Percentiles rank a stretch among this genome's conserved stretches.
These are phyloP conservation scores for Filobasidium floriforme DNA, from an alignment of 768 basidiomycete species.

Conservation along the genomic window DNA sequence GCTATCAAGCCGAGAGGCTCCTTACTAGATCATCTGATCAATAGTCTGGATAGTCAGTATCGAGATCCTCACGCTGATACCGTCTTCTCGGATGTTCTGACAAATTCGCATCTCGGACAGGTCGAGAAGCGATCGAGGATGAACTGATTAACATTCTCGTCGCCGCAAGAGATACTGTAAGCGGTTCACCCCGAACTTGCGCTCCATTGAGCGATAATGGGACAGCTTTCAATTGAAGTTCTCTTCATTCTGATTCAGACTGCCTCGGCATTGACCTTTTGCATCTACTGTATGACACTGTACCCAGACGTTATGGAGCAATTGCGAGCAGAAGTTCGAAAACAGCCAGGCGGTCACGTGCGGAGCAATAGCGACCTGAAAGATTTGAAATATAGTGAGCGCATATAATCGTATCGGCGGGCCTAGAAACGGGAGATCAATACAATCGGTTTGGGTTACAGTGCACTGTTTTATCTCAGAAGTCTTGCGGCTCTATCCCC, in stretches of 20 bases:
- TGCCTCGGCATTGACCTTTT: constrained; percentile 60
- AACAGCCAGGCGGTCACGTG: constrained; percentile 51
- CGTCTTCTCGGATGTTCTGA: too few relatives aligned
- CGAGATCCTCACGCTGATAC: neutral
- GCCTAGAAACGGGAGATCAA: too few relatives aligned
- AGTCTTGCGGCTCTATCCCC: constrained; percentile 67
- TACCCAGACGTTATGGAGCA: constrained; percentile 55
- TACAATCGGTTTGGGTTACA: too few relatives aligned
- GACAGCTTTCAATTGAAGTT: neutral
- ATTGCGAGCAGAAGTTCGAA: constrained; percentile 58
- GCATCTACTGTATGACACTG: constrained; percentile 62
- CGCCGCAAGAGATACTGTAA: constrained; percentile 68
- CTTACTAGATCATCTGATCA: neutral
- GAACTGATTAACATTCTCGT: constrained; percentile 69
- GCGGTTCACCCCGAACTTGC: constrained; percentile 27
- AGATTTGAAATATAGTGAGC: constrained; percentile 61
- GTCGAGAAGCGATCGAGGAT: constrained; percentile 61
- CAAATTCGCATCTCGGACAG: constrained; percentile 44
- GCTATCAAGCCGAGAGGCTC: neutral
- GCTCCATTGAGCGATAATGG: neutral
- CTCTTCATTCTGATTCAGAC: constrained; percentile 50
- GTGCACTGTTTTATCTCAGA: constrained; percentile 61
- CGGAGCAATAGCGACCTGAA: constrained; percentile 52
- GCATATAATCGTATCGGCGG: too few relatives aligned
- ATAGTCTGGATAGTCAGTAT: neutral